Base-by-base conservation (phyloP, 345 rosid genomes). In the Eucalyptus dawsonii region DNA sequence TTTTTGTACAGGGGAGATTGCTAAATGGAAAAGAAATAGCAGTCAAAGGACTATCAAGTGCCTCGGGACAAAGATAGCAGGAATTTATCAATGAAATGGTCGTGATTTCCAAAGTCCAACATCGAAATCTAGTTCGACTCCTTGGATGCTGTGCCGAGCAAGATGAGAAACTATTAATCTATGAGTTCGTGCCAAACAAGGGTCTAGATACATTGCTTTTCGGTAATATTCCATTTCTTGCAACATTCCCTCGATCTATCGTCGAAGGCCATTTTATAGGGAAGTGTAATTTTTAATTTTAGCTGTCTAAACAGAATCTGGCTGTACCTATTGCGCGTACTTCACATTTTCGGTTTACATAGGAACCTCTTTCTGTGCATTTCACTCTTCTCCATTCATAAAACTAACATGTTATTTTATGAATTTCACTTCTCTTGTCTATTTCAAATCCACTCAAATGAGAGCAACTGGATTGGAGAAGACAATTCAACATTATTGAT, bases 31-130 rank as follows among this genome's bases (percentile, higher is more conserved):
- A 90, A 51, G 89, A 90, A 91, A 87, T 91, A 81, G 94, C 94
- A 11, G 93, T 94, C n/a, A 94, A 93, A 86, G 89, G 94, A 88
- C 90, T 93, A 7, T 89, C 92, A 12, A 86, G 37, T 29, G 88
- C 86, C 34, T 92, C 94, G 1, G 90, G 89, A 21, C 93, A 91
- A 86, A 92, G 93, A 44, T 6, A 44, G 8, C 89, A 90, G 88
- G 93, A 94, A 87, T 92, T 94, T 65, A 87, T 86, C 89, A 93
- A 91, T 42, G 95, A 94, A 47, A 91, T 92, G 88, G 85, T 83
- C 40, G 91, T 92, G 25, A 92, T 92, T 24, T 89, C 92, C 2
- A 88, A 93, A 54, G 92, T 94, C 29, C 94, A 93, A 50, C 92
- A 94, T 47, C 85, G 89, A 27, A 94, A 92, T 89, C 90, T 91